Percentiles rank a stretch among this genome's conserved stretches.
Evolutionary conservation across 768 basidiomycete species (phyloP).

Genomic region (Phlebiopsis gigantea): DNA sequence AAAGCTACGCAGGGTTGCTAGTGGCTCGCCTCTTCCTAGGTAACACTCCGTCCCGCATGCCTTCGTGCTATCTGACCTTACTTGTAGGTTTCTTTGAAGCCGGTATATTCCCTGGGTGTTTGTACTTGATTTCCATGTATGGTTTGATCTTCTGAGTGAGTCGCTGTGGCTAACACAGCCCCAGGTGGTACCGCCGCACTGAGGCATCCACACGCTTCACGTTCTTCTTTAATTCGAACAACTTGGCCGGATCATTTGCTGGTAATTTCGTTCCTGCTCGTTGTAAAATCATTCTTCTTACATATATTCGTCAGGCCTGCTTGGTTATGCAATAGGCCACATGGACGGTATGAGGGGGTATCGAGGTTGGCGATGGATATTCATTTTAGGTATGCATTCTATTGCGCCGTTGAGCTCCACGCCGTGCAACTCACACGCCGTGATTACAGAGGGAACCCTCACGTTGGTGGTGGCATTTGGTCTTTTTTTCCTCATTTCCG

Average conservation of each 20-base stretch:
- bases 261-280: conserved; percentile 8
- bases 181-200: conserved; percentile 33
- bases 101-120: conserved; percentile 27
- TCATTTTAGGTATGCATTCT: conserved; percentile 23
- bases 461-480: conserved; percentile 29
- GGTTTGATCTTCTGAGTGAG: neutral
- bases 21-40: conserved; percentile 35
- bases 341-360: conserved; percentile 27
- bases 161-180: neutral
- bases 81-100: conserved; percentile 21
- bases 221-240: conserved; percentile 35
- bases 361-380: conserved; percentile 29
- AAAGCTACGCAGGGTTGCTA: conserved; percentile 30
- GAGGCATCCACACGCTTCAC: conserved; percentile 31
- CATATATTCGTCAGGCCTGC: conserved; percentile 8
- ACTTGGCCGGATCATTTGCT: conserved; percentile 35
- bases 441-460: conserved; percentile 29
- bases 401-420: neutral
- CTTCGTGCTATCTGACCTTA: neutral
- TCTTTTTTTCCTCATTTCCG: conserved; percentile 30
- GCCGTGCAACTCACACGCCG: neutral
- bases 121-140: conserved; percentile 28
- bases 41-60: neutral
- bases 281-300: neutral
- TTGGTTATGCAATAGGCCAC: conserved; percentile 29